Percentiles rank a stretch among this genome's conserved stretches.
Conservation (phyloP, 1,139 yeast genomes). For the Pichia sp. region DNA sequence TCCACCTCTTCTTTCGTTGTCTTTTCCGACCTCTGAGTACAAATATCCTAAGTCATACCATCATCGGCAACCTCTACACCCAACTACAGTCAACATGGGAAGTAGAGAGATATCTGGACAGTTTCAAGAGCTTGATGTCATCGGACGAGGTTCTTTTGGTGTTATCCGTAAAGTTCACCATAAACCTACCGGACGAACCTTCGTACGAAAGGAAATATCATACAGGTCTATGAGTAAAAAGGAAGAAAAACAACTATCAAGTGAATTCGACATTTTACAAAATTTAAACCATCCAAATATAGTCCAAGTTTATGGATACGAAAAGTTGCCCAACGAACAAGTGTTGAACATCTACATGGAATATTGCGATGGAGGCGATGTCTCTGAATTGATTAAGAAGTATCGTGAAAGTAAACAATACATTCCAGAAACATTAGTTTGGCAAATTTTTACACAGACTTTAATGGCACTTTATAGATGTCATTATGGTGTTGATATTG, state of each 20-base stretch:
- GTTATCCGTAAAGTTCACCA: conserved; percentile 78
- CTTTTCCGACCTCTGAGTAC: no score
- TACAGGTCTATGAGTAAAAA: conserved; percentile 88
- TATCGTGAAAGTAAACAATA: conserved; percentile 63
- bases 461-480: conserved; percentile 85
- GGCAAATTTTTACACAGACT: conserved; percentile 89
- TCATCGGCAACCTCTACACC: no score
- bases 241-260: conserved; percentile 84
- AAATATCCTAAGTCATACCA: no score
- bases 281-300: conserved; percentile 86
- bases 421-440: conserved; percentile 83
- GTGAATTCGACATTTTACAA: conserved; percentile 83
- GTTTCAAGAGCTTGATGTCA: conserved; percentile 62
- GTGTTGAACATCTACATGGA: conserved; percentile 92
- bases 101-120: conserved; percentile 11
- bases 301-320: conserved; percentile 87
- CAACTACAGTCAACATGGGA: conserved; percentile 9
- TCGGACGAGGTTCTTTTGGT: conserved; percentile 96
- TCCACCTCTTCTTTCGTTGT: no score
- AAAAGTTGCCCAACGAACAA: conserved; percentile 69
- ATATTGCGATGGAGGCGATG: conserved; percentile 94
- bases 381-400: conserved; percentile 69
- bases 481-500: conserved; percentile 84
- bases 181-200: conserved; percentile 45
- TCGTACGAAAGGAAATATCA: conserved; percentile 90